These are phyloP conservation scores for Sporothrix humicola DNA, from an alignment of 2,329 filamentous ascomycete species.

Conservation along the genomic window DNA sequence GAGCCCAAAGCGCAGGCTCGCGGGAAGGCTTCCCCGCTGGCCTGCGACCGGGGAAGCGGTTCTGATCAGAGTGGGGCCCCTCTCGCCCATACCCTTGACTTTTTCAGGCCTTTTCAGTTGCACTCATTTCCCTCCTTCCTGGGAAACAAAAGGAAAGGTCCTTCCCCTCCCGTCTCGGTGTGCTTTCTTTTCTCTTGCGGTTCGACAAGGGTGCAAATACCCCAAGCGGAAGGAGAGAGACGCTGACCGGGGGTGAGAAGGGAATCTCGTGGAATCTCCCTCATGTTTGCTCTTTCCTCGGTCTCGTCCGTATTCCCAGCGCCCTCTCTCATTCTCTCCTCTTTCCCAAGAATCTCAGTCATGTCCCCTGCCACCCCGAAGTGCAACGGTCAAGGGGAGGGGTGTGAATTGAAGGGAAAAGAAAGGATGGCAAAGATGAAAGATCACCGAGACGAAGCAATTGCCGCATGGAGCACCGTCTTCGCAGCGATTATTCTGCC, in stretches of 20 bases:
- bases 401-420: background rate
- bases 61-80: background rate
- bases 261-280: background rate
- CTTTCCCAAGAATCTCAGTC: background rate
- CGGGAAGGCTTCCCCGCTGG: conserved; percentile 25
- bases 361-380: background rate
- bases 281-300: background rate
- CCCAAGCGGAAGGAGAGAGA: too few relatives aligned
- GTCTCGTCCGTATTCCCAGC: conserved; percentile 15
- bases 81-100: background rate
- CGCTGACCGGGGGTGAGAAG: too few relatives aligned
- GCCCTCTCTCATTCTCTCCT: background rate
- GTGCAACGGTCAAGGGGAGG: conserved; percentile 8
- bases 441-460: background rate
- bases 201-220: too few relatives aligned
- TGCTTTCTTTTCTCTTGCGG: too few relatives aligned
- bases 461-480: conserved; percentile 19
- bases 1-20: conserved; percentile 21
- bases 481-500: background rate
- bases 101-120: background rate
- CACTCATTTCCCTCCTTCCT: background rate
- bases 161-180: too few relatives aligned
- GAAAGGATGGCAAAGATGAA: background rate
- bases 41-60: conserved; percentile 28
- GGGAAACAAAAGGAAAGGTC: too few relatives aligned